Conservation (phyloP, 129 eudicot genomes). For the Solidago caesia region DNA sequence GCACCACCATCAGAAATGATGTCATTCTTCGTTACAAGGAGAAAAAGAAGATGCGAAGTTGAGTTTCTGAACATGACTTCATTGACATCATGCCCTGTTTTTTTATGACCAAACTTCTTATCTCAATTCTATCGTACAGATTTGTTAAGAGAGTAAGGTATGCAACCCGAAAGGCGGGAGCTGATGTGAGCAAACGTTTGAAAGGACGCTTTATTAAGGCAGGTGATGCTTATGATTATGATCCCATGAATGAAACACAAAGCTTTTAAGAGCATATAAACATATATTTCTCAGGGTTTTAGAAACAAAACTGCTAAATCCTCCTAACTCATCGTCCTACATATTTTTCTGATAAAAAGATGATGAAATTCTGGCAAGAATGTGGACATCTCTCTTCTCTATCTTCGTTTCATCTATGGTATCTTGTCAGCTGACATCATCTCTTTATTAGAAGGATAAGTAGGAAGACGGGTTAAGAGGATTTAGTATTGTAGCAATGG, state of each 20-base stretch:
- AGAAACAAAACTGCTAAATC: not conserved
- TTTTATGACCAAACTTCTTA: not conserved
- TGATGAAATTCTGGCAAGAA: not conserved
- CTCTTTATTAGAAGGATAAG: conserved; percentile 9
- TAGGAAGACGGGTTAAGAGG: conserved; percentile 8
- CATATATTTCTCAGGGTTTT: not conserved
- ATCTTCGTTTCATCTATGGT: not conserved
- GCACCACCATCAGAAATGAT: conserved; percentile 55
- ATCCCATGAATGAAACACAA: conserved; percentile 57
- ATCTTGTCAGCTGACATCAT: not conserved
- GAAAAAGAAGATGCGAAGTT: conserved; percentile 81
- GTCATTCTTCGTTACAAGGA: conserved; percentile 92
- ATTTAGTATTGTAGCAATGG: not conserved
- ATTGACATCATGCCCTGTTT: not conserved
- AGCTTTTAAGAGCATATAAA: conserved; percentile 40
- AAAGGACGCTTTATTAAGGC: conserved; percentile 87
- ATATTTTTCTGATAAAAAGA: not conserved
- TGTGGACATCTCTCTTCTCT: not conserved
- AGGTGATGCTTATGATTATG: conserved; percentile 78
- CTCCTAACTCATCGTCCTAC: not conserved
- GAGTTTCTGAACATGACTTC: conserved; percentile 21
- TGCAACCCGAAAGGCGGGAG: conserved; percentile 83
- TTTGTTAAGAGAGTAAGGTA: conserved; percentile 81
- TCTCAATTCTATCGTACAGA: conserved; percentile 28
- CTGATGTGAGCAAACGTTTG: conserved; percentile 73